Evolutionary conservation across 2,329 filamentous ascomycete genomes (phyloP).

Genomic region (Phialophora macrospora): DNA sequence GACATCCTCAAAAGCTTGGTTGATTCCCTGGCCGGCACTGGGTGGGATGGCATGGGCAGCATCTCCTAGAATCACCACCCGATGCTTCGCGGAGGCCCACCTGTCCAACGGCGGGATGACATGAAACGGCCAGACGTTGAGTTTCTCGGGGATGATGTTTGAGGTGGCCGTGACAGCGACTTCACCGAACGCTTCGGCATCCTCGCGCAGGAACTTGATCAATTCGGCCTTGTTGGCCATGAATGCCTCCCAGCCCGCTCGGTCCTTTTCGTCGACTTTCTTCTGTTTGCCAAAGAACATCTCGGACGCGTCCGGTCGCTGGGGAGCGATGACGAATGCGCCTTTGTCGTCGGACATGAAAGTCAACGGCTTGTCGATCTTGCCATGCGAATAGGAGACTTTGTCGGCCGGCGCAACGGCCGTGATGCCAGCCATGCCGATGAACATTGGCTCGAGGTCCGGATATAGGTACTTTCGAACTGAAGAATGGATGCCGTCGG

Average conservation of each 20-base stretch:
- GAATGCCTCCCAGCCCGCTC: constrained; percentile 45
- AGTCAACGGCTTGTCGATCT: constrained; percentile 28
- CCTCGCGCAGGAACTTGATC: constrained; percentile 32
- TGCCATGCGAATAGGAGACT: constrained; percentile 19
- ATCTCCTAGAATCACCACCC: constrained; percentile 61
- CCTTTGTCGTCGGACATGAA: constrained; percentile 38
- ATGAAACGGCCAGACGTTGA: constrained; percentile 57
- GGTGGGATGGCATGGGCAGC: constrained; percentile 63
- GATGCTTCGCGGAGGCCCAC: constrained; percentile 57
- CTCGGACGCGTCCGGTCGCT: constrained; percentile 44
- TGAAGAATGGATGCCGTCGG: constrained; percentile 65
- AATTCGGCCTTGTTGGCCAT: constrained; percentile 42
- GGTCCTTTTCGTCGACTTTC: constrained; percentile 42
- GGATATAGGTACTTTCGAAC: constrained; percentile 60
- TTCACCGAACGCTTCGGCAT: constrained; percentile 27
- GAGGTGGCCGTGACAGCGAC: constrained; percentile 26
- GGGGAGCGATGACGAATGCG: constrained; percentile 48
- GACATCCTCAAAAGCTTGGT: constrained; percentile 62
- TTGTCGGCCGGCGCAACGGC: constrained; percentile 36
- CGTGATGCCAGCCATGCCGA: constrained; percentile 53
- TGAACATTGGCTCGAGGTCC: constrained; percentile 56
- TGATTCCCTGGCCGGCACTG: constrained; percentile 60
- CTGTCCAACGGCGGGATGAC: constrained; percentile 53
- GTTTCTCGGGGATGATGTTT: constrained; percentile 28
- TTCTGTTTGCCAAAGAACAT: constrained; percentile 47